A percentile compares a stretch with the other conserved stretches of the same genome.
These are phyloP conservation scores for Coemansia sp. DNA, from an alignment of 192 early-diverging fungal species.

Conservation along the genomic window DNA sequence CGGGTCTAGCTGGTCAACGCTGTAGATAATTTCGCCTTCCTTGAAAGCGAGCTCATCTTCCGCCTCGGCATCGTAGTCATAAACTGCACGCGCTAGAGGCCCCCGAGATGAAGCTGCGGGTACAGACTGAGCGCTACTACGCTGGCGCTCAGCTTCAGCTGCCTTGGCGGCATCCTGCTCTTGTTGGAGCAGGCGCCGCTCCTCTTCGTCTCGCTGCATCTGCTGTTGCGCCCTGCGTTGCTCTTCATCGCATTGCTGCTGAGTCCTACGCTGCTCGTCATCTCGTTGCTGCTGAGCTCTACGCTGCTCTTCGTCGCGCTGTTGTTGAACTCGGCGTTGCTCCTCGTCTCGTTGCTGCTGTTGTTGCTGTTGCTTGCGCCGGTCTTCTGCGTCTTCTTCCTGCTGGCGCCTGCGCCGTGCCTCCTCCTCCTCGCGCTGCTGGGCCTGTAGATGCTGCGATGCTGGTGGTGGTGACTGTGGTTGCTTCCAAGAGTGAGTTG, in stretches of 20 bases:
- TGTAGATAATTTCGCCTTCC: conserved; percentile 81
- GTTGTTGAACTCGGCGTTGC: conserved; percentile 22
- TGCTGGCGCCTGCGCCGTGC: conserved; percentile 25
- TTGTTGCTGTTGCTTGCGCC: not conserved
- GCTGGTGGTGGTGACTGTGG: not conserved
- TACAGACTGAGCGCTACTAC: conserved; percentile 16
- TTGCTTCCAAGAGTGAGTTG: conserved; percentile 33
- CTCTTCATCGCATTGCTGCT: conserved; percentile 41
- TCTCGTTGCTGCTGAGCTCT: conserved; percentile 29
- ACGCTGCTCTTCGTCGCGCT: conserved; percentile 45
- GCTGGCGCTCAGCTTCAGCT: not conserved
- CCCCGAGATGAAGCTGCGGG: conserved; percentile 15
- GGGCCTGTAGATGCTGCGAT: conserved; percentile 24
- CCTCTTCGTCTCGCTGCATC: conserved; percentile 18
- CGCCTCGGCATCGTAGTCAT: conserved; percentile 76
- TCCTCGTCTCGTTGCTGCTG: conserved; percentile 49
- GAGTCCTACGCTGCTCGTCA: conserved; percentile 39
- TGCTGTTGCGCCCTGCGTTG: conserved; percentile 21
- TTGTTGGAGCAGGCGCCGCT: conserved; percentile 14
- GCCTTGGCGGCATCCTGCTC: conserved; percentile 16
- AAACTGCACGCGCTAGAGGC: conserved; percentile 62
- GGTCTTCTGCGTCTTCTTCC: conserved; percentile 25
- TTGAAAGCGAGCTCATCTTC: conserved; percentile 83
- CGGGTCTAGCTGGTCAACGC: conserved; percentile 81
- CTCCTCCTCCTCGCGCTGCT: conserved; percentile 24